These are phyloP conservation scores for Wickerhamomyces bisporus DNA, from an alignment of 805 yeast species.

Conservation along the genomic window DNA sequence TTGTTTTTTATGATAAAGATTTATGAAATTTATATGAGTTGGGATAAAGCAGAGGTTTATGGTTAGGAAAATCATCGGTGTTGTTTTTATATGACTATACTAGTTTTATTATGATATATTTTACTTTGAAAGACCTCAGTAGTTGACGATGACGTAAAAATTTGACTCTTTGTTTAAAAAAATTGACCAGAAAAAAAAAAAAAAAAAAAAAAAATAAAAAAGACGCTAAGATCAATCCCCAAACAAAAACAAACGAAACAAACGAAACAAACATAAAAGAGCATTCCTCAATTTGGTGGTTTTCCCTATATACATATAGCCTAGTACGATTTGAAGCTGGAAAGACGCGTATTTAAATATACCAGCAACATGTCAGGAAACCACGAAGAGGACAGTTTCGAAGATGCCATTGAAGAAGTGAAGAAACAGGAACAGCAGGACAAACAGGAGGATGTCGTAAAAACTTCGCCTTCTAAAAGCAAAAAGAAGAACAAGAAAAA, in stretches of 20 bases:
- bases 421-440: background rate
- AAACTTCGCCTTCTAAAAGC: constrained; percentile 1
- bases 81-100: too few relatives aligned
- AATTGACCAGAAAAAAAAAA: too few relatives aligned
- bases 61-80: too few relatives aligned
- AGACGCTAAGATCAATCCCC: background rate
- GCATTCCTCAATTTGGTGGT: background rate
- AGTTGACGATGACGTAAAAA: too few relatives aligned
- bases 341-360: background rate
- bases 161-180: too few relatives aligned
- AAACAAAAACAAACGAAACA: background rate
- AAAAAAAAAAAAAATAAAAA: too few relatives aligned
- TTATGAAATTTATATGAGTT: too few relatives aligned
- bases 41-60: too few relatives aligned
- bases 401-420: constrained; percentile 12
- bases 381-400: constrained; percentile 12
- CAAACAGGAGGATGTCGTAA: background rate
- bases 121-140: too few relatives aligned
- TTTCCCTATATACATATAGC: too few relatives aligned
- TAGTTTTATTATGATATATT: too few relatives aligned
- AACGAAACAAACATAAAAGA: background rate
- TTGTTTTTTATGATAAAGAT: too few relatives aligned
- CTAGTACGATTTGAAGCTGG: background rate
- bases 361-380: constrained; percentile 4
- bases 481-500: constrained; percentile 13